phyloP scores from a whole-genome alignment of 192 early-diverging fungal species.

The Lunasporangiospora selenospora region DNA sequence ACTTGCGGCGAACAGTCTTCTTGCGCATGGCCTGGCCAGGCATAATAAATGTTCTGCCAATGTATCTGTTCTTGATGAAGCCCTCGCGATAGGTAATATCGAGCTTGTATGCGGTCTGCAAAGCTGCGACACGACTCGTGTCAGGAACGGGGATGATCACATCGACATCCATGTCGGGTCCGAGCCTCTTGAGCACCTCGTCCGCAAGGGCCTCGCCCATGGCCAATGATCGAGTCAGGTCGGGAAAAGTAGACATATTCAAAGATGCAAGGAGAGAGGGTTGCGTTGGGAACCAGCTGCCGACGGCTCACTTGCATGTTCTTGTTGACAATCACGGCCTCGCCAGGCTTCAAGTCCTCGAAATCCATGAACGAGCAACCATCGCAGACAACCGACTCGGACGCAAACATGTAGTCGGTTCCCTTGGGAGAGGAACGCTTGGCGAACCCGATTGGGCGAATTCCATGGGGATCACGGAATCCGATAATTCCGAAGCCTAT shows the following conservation, averaged over 20 bases:
- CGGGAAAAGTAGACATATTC: constrained; percentile 99
- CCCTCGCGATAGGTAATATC: constrained; percentile 96
- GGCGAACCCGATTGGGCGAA: constrained; percentile 95
- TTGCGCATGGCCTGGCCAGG: constrained; percentile 91
- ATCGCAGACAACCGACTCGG: constrained; percentile 95
- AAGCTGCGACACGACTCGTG: constrained; percentile 92
- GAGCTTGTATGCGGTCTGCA: constrained; percentile 91
- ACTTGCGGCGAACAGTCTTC: constrained; percentile 95
- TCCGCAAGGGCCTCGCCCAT: constrained; percentile 98
- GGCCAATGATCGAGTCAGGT: constrained; percentile 97
- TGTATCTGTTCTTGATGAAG: constrained; percentile 99
- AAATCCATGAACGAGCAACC: constrained; percentile 90
- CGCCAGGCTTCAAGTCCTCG: constrained; percentile 90
- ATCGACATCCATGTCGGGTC: constrained; percentile 88
- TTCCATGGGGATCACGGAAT: constrained; percentile 95
- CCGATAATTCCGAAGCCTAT: constrained; percentile 93
- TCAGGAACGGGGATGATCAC: constrained; percentile 99
- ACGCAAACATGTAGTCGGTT: constrained; percentile 97
- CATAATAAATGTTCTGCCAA: constrained; percentile 99
- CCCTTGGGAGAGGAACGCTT: constrained; percentile 72
- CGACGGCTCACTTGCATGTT: constrained; percentile 67
- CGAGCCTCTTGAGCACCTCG: constrained; percentile 78
- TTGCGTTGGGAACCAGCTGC: constrained; percentile 59
- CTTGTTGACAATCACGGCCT: constrained; percentile 94
- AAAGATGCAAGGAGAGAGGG: constrained; percentile 95